Conservation (phyloP, 78 protist species). For the Dictyostelium brefeldianum region DNA sequence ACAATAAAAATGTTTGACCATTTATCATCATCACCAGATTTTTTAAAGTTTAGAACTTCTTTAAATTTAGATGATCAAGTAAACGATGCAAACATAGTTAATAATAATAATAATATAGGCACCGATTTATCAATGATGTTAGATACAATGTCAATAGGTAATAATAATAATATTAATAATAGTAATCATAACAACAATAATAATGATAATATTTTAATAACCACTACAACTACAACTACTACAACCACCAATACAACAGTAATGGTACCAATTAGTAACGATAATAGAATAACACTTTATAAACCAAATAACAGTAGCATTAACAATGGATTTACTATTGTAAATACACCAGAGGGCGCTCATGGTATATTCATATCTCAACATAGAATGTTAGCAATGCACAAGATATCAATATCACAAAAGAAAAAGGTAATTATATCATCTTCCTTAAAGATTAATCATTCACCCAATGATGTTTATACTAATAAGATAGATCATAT, state of each 20-base stretch:
- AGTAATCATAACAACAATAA: not conserved
- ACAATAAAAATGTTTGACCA: constrained; percentile 8
- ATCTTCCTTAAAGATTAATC: too few species aligned
- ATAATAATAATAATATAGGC: not conserved
- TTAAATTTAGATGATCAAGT: not conserved
- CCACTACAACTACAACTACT: constrained; percentile 6
- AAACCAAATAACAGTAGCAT: not conserved
- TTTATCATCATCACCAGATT: constrained; percentile 21
- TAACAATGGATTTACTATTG: not conserved
- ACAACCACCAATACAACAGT: not conserved
- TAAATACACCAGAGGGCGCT: not conserved
- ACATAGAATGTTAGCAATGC: constrained; percentile 45
- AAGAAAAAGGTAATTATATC: constrained; percentile 48
- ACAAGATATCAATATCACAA: constrained; percentile 26
- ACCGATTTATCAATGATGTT: not conserved
- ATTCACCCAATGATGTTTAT: too few species aligned
- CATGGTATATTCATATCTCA: constrained; percentile 30
- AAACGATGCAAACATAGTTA: not conserved
- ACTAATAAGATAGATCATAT: too few species aligned
- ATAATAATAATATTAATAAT: not conserved
- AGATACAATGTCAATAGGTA: not conserved
- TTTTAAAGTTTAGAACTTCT: not conserved
- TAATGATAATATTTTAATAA: not conserved
- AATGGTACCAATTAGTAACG: not conserved
- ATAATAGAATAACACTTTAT: constrained; percentile 4